Evolutionary conservation across 1,284 basidiomycete genomes (phyloP), one percentile per base, ranked within the genome.

Genomic region (Puccinia novopanici): DNA sequence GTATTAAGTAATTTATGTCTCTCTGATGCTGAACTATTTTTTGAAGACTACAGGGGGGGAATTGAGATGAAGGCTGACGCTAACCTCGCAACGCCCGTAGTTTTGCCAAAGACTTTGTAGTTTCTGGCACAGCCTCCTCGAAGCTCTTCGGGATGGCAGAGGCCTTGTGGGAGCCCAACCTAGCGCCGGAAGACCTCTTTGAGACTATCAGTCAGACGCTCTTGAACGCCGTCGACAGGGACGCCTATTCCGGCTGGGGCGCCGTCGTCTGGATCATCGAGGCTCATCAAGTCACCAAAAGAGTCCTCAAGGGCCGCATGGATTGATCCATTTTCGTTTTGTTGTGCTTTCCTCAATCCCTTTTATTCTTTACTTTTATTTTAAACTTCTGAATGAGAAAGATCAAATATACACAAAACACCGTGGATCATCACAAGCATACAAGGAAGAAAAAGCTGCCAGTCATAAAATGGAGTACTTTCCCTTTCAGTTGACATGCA

Each of bases 141-240:
- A 98, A 98, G 88, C 88, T 99, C 83, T 98, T 92, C 85, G 97
- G 97, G 91, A 91, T 97, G 83, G 97, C 97, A 57, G 97, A 99
- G 87, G 94, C 95, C 6, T 89, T 99, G 57, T 99, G 97, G 97
- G 96, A 99, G 87, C 94, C 95, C 8, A 93, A 95, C 87, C 88
- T 99, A 86, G 94, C 91, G 85, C 91, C 95, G 17, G 97, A 99
- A 86, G 97, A 99, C 86, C 88, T 99, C 74, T 99, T 99, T 85
- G 97, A 99, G 88, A 99, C 97, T 15, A 95, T 98, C 84, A 94
- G 94, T 30, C 97, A 99, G 87, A 96, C 95, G 12, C 87, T 99
- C 80, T 87, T 99, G 84, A 98, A 96, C 84, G 94, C 95, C 12
- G 91, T 98, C 54, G 97, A 99, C 86, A 89, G 97, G 75, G 97